phyloP scores from a whole-genome alignment of 306 rosid genomes.

The Casuarina cunninghamiana region DNA sequence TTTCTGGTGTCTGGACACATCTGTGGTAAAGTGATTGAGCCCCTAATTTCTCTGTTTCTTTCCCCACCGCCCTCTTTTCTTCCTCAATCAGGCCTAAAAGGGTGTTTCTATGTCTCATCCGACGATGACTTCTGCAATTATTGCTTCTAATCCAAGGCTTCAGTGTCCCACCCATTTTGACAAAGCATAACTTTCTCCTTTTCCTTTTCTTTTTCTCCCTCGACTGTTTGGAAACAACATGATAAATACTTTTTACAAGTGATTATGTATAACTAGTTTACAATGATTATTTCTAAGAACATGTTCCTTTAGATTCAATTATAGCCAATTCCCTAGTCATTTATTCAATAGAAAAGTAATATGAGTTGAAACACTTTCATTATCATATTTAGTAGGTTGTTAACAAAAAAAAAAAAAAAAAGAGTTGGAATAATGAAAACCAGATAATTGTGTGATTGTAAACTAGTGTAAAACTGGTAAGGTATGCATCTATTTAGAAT shows the following conservation, averaged over 20 bases:
- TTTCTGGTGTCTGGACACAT: slow-evolving; percentile 33
- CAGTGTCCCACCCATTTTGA: slow-evolving; percentile 31
- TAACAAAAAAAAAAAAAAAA: too few relatives aligned
- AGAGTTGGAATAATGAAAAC: too few relatives aligned
- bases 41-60: slow-evolving; percentile 27
- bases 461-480: too few relatives aligned
- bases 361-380: too few relatives aligned
- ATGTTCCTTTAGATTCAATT: too few relatives aligned
- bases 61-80: slow-evolving; percentile 31
- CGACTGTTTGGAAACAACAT: slow-evolving; percentile 1
- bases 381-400: too few relatives aligned
- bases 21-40: slow-evolving; percentile 43
- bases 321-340: too few relatives aligned
- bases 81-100: slow-evolving; percentile 49
- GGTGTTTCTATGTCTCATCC: slow-evolving; percentile 31
- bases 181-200: slow-evolving; percentile 13
- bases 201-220: background rate
- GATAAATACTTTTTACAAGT: background rate
- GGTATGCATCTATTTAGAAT: background rate
- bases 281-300: too few relatives aligned
- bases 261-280: too few relatives aligned
- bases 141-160: slow-evolving; percentile 31
- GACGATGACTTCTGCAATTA: slow-evolving; percentile 41
- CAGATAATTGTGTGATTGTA: too few relatives aligned
- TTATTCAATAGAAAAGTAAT: too few relatives aligned